phyloP scores from a whole-genome alignment of 1,284 basidiomycete species.

The Ustilago cynodontis region DNA sequence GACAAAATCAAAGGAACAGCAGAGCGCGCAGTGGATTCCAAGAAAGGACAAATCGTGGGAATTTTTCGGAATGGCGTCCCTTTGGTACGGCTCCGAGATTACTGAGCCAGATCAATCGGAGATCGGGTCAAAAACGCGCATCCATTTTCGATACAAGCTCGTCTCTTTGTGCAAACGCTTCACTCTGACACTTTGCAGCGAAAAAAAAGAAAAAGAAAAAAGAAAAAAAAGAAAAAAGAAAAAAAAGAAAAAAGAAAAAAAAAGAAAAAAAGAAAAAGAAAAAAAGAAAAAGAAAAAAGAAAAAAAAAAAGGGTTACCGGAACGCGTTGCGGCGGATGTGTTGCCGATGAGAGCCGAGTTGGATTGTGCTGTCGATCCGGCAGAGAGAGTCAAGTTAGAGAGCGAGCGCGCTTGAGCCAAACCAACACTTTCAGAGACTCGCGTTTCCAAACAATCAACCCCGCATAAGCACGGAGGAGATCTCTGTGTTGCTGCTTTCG shows the following conservation, averaged over 20 bases:
- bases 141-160: too few relatives aligned
- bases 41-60: conserved; percentile 19
- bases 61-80: too few relatives aligned
- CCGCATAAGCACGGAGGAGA: neutral
- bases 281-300: too few relatives aligned
- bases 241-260: too few relatives aligned
- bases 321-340: neutral
- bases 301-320: neutral
- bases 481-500: conserved; percentile 2
- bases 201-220: too few relatives aligned
- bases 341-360: conserved; percentile 28
- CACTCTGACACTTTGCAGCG: too few relatives aligned
- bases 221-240: too few relatives aligned
- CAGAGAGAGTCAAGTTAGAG: too few relatives aligned
- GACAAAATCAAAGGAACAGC: neutral
- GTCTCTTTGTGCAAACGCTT: too few relatives aligned
- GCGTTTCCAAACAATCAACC: conserved; percentile 7
- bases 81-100: conserved; percentile 18
- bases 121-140: too few relatives aligned
- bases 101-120: too few relatives aligned
- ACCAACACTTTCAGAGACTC: conserved; percentile 10
- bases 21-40: conserved; percentile 1
- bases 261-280: too few relatives aligned
- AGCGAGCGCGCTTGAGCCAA: conserved; percentile 48
- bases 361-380: conserved; percentile 8